Conservation (phyloP, 768 basidiomycete species). For the Rhizopogon salebrosus region DNA sequence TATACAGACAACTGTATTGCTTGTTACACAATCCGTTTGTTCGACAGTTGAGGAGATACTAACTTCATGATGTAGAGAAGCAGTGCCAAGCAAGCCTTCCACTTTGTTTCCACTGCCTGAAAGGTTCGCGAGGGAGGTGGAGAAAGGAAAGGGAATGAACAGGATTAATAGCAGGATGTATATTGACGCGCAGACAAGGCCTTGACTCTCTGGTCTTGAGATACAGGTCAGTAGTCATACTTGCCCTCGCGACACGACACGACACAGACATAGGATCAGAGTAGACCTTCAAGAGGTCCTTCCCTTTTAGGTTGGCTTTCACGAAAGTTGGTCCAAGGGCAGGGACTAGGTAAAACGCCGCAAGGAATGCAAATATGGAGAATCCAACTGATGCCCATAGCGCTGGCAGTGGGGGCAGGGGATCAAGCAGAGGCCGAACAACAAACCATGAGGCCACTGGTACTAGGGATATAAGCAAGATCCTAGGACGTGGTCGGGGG, state of each 20-base stretch:
- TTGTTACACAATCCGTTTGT: neutral
- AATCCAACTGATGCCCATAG: conserved; percentile 80
- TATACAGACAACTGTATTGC: conserved; percentile 75
- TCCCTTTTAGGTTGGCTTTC: conserved; percentile 76
- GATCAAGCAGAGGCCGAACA: conserved; percentile 64
- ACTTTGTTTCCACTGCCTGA: conserved; percentile 35
- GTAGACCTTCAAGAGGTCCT: conserved; percentile 83
- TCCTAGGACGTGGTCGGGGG: conserved; percentile 46
- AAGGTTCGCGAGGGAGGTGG: conserved; percentile 54
- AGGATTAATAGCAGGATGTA: conserved; percentile 85
- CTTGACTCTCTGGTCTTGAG: conserved; percentile 88
- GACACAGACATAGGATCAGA: conserved; percentile 59
- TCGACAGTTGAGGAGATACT: conserved; percentile 13
- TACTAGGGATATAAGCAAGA: conserved; percentile 53
- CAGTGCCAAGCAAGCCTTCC: conserved; percentile 41
- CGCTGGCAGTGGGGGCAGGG: conserved; percentile 62
- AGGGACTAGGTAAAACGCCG: conserved; percentile 77
- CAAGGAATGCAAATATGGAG: conserved; percentile 76
- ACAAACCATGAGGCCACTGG: conserved; percentile 75
- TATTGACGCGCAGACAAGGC: conserved; percentile 83
- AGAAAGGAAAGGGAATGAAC: conserved; percentile 95
- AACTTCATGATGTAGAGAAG: conserved; percentile 73
- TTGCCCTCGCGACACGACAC: conserved; percentile 15
- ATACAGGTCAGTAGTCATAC: neutral
- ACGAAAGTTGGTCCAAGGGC: conserved; percentile 76